A percentile compares a stretch with the other conserved stretches of the same genome.
phyloP scores from a whole-genome alignment of 306 rosid genomes.

The Lupinus albus region DNA sequence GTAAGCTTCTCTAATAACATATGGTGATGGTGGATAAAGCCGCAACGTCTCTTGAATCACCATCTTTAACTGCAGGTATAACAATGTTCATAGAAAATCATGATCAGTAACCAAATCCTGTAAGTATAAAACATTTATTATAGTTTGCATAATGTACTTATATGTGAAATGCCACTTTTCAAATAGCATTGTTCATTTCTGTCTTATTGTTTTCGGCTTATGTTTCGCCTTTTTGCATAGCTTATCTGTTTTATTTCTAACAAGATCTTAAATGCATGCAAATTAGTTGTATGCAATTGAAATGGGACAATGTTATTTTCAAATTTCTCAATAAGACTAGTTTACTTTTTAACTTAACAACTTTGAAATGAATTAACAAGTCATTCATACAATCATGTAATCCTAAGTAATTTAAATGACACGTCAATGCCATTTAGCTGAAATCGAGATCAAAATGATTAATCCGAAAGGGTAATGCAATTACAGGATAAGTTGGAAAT shows the following conservation, averaged over 20 bases:
- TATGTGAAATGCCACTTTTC: neutral
- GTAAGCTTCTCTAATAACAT: slow-evolving; percentile 45
- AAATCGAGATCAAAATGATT: neutral
- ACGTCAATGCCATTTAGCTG: neutral
- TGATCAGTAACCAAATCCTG: neutral
- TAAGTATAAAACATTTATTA: slow-evolving; percentile 1
- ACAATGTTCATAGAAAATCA: slow-evolving; percentile 2
- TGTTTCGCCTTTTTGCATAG: neutral
- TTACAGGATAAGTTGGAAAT: neutral
- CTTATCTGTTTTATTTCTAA: neutral
- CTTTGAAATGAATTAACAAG: neutral
- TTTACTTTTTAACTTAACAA: too few relatives aligned
- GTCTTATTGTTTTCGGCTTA: neutral
- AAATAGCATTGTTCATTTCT: neutral
- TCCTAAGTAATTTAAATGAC: neutral
- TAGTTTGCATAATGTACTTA: neutral
- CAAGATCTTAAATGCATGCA: neutral
- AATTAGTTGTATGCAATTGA: neutral
- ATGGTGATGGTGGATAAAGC: slow-evolving; percentile 57
- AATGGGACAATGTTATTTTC: neutral
- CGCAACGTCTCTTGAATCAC: slow-evolving; percentile 76
- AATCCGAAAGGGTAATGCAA: neutral
- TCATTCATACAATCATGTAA: neutral
- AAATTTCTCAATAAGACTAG: neutral
- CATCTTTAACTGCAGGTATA: slow-evolving; percentile 59